These are phyloP conservation scores for Cystobasidium slooffiae DNA, from an alignment of 1,284 basidiomycete genomes.

Conservation along the genomic window DNA sequence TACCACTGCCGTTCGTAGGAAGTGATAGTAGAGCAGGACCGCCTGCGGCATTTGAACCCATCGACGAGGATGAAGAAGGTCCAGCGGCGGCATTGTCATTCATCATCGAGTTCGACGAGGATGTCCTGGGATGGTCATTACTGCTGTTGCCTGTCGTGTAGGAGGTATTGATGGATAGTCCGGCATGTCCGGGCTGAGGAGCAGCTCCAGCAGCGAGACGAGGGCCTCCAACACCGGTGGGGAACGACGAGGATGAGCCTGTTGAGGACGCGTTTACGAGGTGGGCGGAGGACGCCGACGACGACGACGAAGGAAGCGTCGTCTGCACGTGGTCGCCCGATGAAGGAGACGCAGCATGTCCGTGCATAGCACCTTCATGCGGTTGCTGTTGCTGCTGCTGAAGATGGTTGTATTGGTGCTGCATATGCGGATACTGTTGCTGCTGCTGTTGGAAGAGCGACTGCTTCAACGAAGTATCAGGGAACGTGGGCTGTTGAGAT, in stretches of 20 bases:
- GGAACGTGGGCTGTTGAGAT: constrained; percentile 17
- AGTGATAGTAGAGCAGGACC: too few species aligned
- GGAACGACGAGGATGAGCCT: constrained; percentile 1
- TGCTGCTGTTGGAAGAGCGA: constrained; percentile 11
- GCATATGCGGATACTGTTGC: constrained; percentile 8
- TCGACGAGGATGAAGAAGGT: too few species aligned
- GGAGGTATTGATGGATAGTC: neutral
- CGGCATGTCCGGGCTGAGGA: neutral
- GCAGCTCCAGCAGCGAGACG: constrained; percentile 9
- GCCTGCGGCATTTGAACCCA: too few species aligned
- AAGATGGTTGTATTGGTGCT: constrained; percentile 15
- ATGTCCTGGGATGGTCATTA: neutral
- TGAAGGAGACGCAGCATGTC: neutral
- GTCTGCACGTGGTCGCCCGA: neutral
- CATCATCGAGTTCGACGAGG: too few species aligned
- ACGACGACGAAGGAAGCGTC: neutral
- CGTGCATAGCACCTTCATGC: neutral
- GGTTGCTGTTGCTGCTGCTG: constrained; percentile 9
- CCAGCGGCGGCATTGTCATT: too few species aligned
- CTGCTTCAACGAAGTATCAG: constrained; percentile 7
- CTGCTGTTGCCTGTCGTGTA: neutral
- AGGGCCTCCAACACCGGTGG: neutral
- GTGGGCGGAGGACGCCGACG: neutral
- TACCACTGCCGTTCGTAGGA: too few species aligned
- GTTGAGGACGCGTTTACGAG: neutral